Evolutionary conservation across 768 basidiomycete genomes (phyloP).

Genomic region (Amanita pallidorosea): DNA sequence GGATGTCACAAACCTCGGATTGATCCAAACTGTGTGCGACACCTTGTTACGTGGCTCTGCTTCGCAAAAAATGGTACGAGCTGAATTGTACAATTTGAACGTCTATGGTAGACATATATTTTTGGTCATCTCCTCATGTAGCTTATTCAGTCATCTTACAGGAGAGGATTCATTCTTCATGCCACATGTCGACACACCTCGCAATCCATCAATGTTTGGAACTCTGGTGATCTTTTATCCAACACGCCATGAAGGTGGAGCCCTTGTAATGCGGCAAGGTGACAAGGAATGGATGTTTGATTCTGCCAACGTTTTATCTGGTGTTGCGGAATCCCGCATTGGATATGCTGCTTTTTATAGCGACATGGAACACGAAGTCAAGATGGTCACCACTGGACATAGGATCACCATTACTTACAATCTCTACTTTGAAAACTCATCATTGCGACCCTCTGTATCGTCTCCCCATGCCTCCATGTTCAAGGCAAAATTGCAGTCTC

Average conservation of each 20-base stretch:
- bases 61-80: constrained; percentile 8
- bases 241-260: constrained; percentile 32
- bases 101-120: constrained; percentile 23
- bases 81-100: constrained; percentile 26
- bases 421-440: constrained; percentile 18
- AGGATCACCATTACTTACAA: constrained; percentile 33
- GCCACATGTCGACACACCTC: constrained; percentile 37
- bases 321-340: constrained; percentile 13
- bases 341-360: constrained; percentile 24
- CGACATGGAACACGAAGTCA: constrained; percentile 31
- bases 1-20: constrained; percentile 6
- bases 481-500: constrained; percentile 12
- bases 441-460: too few species aligned
- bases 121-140: not conserved
- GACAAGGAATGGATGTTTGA: constrained; percentile 27
- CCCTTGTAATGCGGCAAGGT: constrained; percentile 23
- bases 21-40: constrained; percentile 8
- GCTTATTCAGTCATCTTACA: constrained; percentile 7
- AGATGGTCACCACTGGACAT: constrained; percentile 22
- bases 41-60: constrained; percentile 11
- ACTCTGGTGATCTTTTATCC: constrained; percentile 42
- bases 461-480: constrained; percentile 7
- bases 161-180: constrained; percentile 37
- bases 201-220: constrained; percentile 32
- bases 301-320: constrained; percentile 14